Base-by-base conservation (phyloP, 1,139 yeast genomes). In the Debaryomyces nepalensis region DNA sequence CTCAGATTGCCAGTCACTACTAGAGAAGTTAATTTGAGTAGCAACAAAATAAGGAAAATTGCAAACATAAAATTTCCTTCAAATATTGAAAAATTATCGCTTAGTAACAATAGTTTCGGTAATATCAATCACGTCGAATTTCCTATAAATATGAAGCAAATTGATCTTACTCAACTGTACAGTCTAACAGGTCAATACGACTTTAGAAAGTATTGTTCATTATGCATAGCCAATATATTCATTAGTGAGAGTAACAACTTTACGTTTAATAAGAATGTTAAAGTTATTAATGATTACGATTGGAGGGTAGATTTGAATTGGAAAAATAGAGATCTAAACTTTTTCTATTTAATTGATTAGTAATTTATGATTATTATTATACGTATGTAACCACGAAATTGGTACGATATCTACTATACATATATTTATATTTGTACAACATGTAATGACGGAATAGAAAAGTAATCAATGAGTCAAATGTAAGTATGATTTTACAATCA, bases 151-250 rank as follows among this genome's bases (percentile, higher is more conserved):
- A 22, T 38, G 19, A 10, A 24, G 6, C 19, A 18, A 10, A 15
- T 34, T 9, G 37, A 34, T 26, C 37, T 34, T 26, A 34, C 37
- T 16, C 37, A 34, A 24, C n/a, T 20, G 12, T 34, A 34, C 12
- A 11, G 22, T 12, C n/a, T 34, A 16, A 23, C 6, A 5, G 37
- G 37, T n/a, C 31, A 3, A 24, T 34, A 23, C 16, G 37, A 34
- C 23, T 34, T 34, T 24, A 34, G 31, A 4, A 24, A 18, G 22
- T 34, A 34, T 15, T 10, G n/a, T 4, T n/a, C 3, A 8, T 34
- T 34, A 15, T 23, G n/a, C n/a, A 16, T 7, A 5, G 37, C 30
- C 14, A 34, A 34, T 19, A 34, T 34, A 5, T 34, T 34, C 9
- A 7, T n/a, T 14, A 26, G 37, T 18, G 22, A 24, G 24, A 9